Base-by-base conservation (phyloP, 495 filamentous ascomycete species). In the Neurospora sp. region DNA sequence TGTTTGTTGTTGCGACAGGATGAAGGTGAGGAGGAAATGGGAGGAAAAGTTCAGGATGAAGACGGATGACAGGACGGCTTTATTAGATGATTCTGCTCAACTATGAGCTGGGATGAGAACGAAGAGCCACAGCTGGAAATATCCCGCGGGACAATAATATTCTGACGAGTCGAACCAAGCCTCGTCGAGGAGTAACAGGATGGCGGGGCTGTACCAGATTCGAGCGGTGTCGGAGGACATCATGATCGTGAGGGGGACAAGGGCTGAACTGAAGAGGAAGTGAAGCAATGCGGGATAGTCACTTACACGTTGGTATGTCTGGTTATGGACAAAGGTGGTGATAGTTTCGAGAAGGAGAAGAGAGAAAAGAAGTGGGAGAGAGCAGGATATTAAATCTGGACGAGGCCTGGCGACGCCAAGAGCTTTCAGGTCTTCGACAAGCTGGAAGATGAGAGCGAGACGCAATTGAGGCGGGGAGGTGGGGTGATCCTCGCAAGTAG, bases 401-500 rank as follows among this genome's bases (percentile, higher is more conserved):
- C 53, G 27, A 65, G 53, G 22, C 53, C 53, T 41, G 69, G 68
- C 73, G 68, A 71, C 68, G 44, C 22, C 40, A 71, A 75, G 76
- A 80, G 73, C 75, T 80, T 75, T 77, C 72, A 35, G 45, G 69
- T 61, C 39, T 65, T 39, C 40, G 69, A 35, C 70, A 41, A 73
- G 71, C 41, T 74, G 70, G 76, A 45, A 71, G 71, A 59, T n/a
- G 42, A 70, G 68, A 74, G 77, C 27, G 27, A 31, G 78, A 79
- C 77, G 78, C 71, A 65, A 71, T 69, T 70, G 73, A 42, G 78
- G 79, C 78, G 76, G 79, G 77, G 73, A 42, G 78, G 79, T 79
- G 76, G 79, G 77, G 79, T 80, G 79, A 79, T 76, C 71, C 69
- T 40, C 22, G 47, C 22, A 69, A 69, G 76, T 76, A 71, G 69